phyloP scores from a whole-genome alignment of 2,329 filamentous ascomycete species.

The Arachnomyces sp. region DNA sequence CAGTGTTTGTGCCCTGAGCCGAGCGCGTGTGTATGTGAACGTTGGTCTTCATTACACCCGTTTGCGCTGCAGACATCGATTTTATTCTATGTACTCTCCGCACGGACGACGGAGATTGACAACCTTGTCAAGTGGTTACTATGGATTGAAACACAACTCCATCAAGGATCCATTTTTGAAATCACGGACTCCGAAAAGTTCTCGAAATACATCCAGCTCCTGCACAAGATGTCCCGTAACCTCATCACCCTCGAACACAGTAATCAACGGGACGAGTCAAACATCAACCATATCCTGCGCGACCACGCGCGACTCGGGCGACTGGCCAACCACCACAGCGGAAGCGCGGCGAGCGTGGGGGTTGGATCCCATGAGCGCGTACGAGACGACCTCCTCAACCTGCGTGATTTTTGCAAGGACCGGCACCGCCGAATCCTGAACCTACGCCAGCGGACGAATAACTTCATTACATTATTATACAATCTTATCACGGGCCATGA shows the following conservation, averaged over 20 bases:
- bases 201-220: constrained; percentile 13
- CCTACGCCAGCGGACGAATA: constrained; percentile 11
- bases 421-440: constrained; percentile 13
- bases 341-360: neutral
- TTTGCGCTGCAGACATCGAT: constrained; percentile 12
- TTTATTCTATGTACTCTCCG: constrained; percentile 10
- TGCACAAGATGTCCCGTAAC: constrained; percentile 14
- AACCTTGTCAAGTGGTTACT: constrained; percentile 13
- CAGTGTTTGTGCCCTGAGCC: too few species aligned
- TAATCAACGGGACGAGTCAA: constrained; percentile 12
- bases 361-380: constrained; percentile 9
- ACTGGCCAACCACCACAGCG: constrained; percentile 3
- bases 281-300: constrained; percentile 11
- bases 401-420: constrained; percentile 12
- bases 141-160: constrained; percentile 16
- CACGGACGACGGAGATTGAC: constrained; percentile 11
- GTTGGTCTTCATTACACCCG: constrained; percentile 8
- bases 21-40: too few species aligned
- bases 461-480: constrained; percentile 16
- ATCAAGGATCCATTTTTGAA: constrained; percentile 15
- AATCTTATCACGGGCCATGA: constrained; percentile 18
- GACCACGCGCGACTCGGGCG: constrained; percentile 11
- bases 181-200: constrained; percentile 12
- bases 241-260: constrained; percentile 15
- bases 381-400: constrained; percentile 11